Evolutionary conservation across 305 asterid genomes (phyloP).

Genomic region (Fraxinus paxiana): DNA sequence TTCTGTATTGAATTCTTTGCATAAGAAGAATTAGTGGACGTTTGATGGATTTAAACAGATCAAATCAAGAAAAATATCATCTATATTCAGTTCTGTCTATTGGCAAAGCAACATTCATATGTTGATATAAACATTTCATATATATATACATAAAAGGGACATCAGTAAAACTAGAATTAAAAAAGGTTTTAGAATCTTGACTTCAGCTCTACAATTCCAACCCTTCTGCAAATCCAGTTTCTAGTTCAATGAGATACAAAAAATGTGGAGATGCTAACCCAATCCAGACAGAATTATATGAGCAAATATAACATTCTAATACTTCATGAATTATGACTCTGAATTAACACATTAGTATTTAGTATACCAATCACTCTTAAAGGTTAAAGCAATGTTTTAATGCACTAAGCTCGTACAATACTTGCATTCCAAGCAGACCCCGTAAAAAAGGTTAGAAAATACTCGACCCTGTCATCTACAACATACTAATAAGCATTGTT

Average conservation of each 20-base stretch:
- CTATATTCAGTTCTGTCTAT: background rate
- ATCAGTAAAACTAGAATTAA: background rate
- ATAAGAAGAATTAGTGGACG: background rate
- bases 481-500: background rate
- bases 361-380: background rate
- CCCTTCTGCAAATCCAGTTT: background rate
- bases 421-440: background rate
- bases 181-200: background rate
- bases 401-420: background rate
- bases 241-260: background rate
- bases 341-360: background rate
- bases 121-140: background rate
- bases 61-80: background rate
- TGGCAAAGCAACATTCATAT: background rate
- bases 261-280: background rate
- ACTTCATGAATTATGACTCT: background rate
- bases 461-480: background rate
- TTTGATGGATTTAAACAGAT: background rate
- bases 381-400: background rate
- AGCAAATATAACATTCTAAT: background rate
- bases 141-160: background rate
- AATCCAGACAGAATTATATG: background rate
- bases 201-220: background rate
- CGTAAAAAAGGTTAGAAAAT: background rate
- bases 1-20: background rate